Conservation (phyloP, 2,329 filamentous ascomycete species). For the Aphanoascus verrucosus region DNA sequence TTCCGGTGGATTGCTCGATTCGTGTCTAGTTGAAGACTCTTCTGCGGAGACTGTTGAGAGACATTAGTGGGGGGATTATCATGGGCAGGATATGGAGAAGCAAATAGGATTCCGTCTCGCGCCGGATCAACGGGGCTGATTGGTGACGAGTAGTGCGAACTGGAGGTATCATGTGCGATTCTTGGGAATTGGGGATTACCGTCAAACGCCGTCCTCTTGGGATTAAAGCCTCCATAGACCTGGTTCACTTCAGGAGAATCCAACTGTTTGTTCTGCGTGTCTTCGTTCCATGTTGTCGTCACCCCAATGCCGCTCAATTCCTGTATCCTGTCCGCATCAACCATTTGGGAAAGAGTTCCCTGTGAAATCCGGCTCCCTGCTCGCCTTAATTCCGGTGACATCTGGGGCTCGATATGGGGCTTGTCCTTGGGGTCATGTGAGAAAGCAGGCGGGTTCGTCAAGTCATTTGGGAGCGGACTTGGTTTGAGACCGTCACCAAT, state of each 20-base stretch:
- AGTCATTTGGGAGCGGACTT: slow-evolving; percentile 61
- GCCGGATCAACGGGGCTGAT: slow-evolving; percentile 10
- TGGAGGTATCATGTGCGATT: slow-evolving; percentile 8
- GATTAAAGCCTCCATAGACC: slow-evolving; percentile 19
- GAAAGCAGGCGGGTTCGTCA: slow-evolving; percentile 68
- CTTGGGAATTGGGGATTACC: slow-evolving; percentile 19
- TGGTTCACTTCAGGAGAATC: not conserved
- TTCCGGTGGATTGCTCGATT: slow-evolving; percentile 33
- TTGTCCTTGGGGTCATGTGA: slow-evolving; percentile 61
- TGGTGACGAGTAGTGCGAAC: slow-evolving; percentile 12
- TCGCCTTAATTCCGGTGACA: slow-evolving; percentile 65
- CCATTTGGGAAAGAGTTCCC: slow-evolving; percentile 69
- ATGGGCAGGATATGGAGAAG: slow-evolving; percentile 7
- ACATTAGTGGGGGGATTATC: slow-evolving; percentile 10
- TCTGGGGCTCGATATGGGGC: slow-evolving; percentile 58
- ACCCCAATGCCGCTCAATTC: slow-evolving; percentile 30
- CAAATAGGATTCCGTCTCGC: slow-evolving; percentile 2
- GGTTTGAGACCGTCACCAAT: slow-evolving; percentile 30
- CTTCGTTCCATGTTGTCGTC: slow-evolving; percentile 24
- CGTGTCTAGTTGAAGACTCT: slow-evolving; percentile 5
- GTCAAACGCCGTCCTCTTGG: slow-evolving; percentile 24
- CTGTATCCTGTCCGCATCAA: slow-evolving; percentile 52
- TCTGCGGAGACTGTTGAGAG: slow-evolving; percentile 11
- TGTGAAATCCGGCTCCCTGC: slow-evolving; percentile 76
- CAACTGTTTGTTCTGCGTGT: not conserved